These are phyloP conservation scores for Hirsutella thompsonii DNA, from an alignment of 2,329 filamentous ascomycete species.

Conservation along the genomic window DNA sequence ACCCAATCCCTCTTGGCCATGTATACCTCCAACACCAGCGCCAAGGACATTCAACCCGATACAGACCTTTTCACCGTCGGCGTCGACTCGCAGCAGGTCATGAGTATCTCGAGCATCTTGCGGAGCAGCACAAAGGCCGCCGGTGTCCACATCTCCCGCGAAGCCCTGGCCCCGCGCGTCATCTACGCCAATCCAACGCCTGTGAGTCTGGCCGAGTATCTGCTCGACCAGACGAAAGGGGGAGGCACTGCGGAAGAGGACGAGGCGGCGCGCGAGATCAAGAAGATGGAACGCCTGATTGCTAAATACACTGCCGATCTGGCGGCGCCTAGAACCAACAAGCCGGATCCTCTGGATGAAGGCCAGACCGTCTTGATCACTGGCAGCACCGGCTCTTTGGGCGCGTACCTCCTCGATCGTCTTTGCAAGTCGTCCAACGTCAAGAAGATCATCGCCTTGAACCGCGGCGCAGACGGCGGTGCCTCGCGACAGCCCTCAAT, in stretches of 20 bases:
- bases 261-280: background rate
- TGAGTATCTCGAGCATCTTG: constrained; percentile 10
- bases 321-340: constrained; percentile 5
- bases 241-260: background rate
- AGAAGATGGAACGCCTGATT: constrained; percentile 7
- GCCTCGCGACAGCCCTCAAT: constrained; percentile 22
- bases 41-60: constrained; percentile 9
- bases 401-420: constrained; percentile 51
- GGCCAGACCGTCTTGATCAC: constrained; percentile 61
- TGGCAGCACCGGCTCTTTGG: constrained; percentile 79
- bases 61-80: constrained; percentile 24
- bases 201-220: constrained; percentile 9
- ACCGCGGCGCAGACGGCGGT: constrained; percentile 21
- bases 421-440: constrained; percentile 13
- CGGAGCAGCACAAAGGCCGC: constrained; percentile 8
- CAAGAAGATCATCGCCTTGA: constrained; percentile 12
- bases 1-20: constrained; percentile 11
- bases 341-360: constrained; percentile 13
- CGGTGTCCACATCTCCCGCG: constrained; percentile 5
- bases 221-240: constrained; percentile 2
- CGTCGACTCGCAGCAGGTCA: constrained; percentile 26
- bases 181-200: constrained; percentile 19
- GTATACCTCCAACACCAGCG: constrained; percentile 6
- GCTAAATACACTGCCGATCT: constrained; percentile 17
- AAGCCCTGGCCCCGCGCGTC: constrained; percentile 9